phyloP scores from a whole-genome alignment of 116 monocot genomes.

The Posidonia oceanica region DNA sequence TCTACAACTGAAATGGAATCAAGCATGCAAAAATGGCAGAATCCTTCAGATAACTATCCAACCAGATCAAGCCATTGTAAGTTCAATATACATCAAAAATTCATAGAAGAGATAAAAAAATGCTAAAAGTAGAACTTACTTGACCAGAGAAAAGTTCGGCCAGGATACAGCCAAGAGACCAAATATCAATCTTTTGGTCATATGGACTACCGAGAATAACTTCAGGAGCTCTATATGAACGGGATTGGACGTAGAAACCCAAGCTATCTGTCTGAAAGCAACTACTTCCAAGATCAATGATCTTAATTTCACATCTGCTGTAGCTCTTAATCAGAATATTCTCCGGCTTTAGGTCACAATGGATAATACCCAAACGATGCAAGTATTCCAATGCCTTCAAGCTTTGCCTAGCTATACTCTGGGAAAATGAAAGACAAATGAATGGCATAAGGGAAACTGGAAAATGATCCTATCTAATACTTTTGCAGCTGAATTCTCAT shows the following conservation, averaged over 20 bases:
- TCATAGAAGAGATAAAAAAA: background rate
- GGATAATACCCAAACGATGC: slow-evolving; percentile 83
- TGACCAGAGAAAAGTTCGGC: slow-evolving; percentile 26
- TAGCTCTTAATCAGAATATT: slow-evolving; percentile 98
- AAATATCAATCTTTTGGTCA: slow-evolving; percentile 92
- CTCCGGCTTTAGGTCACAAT: slow-evolving; percentile 97
- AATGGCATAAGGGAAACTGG: background rate
- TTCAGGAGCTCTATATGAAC: slow-evolving; percentile 97
- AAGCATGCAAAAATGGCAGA: background rate
- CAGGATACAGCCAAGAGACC: slow-evolving; percentile 97
- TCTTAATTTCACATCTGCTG: slow-evolving; percentile 93
- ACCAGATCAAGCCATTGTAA: background rate
- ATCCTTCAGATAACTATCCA: background rate
- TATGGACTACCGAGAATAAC: slow-evolving; percentile 86
- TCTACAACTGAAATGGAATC: background rate
- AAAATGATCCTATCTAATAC: background rate
- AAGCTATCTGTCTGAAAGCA: slow-evolving; percentile 92
- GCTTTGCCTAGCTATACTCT: slow-evolving; percentile 86
- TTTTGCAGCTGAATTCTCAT: background rate
- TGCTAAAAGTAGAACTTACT: slow-evolving; percentile 7
- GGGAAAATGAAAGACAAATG: slow-evolving; percentile 5
- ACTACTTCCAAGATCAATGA: slow-evolving; percentile 97
- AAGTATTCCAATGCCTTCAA: slow-evolving; percentile 89
- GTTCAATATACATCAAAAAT: background rate
- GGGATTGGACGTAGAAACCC: slow-evolving; percentile 91